Conservation (phyloP, 2,329 filamentous ascomycete genomes). For the Penicillium janthinellum region DNA sequence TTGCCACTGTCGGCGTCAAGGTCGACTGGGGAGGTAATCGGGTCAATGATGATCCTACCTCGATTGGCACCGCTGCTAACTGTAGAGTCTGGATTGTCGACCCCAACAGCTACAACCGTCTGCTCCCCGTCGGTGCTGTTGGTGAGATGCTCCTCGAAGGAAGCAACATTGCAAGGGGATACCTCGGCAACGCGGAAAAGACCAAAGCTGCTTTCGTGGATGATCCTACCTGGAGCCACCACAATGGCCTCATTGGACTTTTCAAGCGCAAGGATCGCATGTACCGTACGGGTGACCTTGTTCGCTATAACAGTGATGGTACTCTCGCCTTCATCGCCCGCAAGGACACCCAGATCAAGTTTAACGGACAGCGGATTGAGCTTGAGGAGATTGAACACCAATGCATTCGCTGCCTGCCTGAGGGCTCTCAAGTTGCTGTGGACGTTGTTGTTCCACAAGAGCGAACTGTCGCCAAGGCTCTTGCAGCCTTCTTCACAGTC, state of each 20-base stretch:
- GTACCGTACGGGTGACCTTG: constrained; percentile 44
- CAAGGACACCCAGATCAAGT: constrained; percentile 41
- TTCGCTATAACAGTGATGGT: constrained; percentile 40
- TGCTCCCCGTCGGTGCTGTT: constrained; percentile 48
- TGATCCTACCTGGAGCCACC: constrained; percentile 35
- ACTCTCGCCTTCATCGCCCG: constrained; percentile 38
- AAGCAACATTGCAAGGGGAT: constrained; percentile 48
- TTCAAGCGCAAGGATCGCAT: constrained; percentile 33
- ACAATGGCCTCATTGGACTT: constrained; percentile 22
- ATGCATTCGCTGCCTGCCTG: constrained; percentile 39
- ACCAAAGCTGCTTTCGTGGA: constrained; percentile 40
- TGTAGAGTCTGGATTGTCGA: constrained; percentile 46
- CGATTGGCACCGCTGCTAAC: constrained; percentile 40
- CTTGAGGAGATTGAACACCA: constrained; percentile 51
- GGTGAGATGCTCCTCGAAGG: constrained; percentile 54
- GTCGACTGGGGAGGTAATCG: constrained; percentile 33
- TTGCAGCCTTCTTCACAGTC: constrained; percentile 40
- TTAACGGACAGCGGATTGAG: constrained; percentile 50
- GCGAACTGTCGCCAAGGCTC: constrained; percentile 33
- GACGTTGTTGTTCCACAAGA: constrained; percentile 42
- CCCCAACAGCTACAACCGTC: constrained; percentile 37
- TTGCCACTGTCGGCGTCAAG: constrained; percentile 37
- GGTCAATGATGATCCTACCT: constrained; percentile 32
- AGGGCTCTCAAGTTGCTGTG: constrained; percentile 45
- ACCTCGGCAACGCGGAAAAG: constrained; percentile 42